Conservation (phyloP, 2,329 filamentous ascomycete genomes). For the Botryotinia globosa region DNA sequence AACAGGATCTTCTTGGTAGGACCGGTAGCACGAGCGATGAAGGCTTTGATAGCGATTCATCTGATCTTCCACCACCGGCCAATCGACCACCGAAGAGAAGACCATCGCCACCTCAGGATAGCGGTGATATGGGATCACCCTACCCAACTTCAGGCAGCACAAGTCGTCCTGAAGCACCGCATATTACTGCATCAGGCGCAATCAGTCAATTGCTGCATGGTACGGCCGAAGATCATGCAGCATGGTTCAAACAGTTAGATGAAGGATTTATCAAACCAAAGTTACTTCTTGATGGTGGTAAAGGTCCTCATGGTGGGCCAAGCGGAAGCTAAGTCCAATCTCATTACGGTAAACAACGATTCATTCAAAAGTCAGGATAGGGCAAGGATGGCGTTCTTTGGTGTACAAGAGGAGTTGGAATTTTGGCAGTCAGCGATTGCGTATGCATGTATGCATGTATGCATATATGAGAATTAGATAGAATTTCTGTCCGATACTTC, state of each 20-base stretch:
- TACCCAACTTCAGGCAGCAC: slow-evolving; percentile 38
- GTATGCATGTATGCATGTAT: slow-evolving; percentile 4
- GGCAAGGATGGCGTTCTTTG: slow-evolving; percentile 15
- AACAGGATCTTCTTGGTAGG: slow-evolving; percentile 54
- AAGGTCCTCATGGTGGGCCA: slow-evolving; percentile 34
- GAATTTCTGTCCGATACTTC: neutral
- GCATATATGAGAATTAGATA: slow-evolving; percentile 2
- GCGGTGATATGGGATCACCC: slow-evolving; percentile 25
- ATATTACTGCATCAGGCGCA: slow-evolving; percentile 66
- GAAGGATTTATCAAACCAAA: slow-evolving; percentile 96
- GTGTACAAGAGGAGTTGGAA: slow-evolving; percentile 15
- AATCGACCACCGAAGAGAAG: slow-evolving; percentile 33
- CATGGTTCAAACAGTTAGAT: slow-evolving; percentile 87
- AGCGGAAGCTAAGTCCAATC: slow-evolving; percentile 15
- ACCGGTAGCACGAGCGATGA: slow-evolving; percentile 46
- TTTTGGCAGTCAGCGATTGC: neutral
- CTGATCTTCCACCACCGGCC: slow-evolving; percentile 63
- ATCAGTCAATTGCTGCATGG: slow-evolving; percentile 77
- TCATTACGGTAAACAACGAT: neutral
- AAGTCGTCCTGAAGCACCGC: slow-evolving; percentile 37
- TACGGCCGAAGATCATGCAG: slow-evolving; percentile 80
- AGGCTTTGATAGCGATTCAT: slow-evolving; percentile 63
- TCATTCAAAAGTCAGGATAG: slow-evolving; percentile 20
- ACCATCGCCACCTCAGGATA: slow-evolving; percentile 15
- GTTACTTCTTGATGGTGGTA: slow-evolving; percentile 71